Evolutionary conservation across 148 eudicot species (phyloP).

Genomic region (Pouteria glomerata): DNA sequence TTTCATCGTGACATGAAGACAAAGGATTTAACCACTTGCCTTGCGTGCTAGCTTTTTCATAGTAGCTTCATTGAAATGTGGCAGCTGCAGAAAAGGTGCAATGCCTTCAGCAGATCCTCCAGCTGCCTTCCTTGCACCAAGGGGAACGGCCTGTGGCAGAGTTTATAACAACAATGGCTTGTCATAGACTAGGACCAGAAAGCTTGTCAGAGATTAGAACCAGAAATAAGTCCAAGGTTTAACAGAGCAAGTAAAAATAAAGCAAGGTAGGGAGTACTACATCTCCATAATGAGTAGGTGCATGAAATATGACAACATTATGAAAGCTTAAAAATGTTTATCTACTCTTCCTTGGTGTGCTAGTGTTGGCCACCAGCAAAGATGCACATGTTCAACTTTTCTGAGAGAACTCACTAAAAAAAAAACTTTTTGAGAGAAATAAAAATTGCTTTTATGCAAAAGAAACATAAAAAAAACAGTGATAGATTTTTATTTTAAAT

Average conservation of each 20-base stretch:
- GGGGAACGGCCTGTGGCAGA: constrained; percentile 81
- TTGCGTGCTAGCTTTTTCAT: constrained; percentile 73
- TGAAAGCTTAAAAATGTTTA: neutral
- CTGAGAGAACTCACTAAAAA: too few relatives aligned
- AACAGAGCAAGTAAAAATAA: neutral
- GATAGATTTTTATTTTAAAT: neutral
- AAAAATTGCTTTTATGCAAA: neutral
- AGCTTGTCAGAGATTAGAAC: neutral
- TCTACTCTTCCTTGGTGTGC: neutral
- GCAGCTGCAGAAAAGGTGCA: constrained; percentile 94
- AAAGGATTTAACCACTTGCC: constrained; percentile 33
- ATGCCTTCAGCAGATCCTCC: constrained; percentile 77
- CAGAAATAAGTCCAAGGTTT: neutral
- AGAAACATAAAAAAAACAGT: neutral
- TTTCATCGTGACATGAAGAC: neutral
- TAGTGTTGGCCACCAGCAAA: neutral
- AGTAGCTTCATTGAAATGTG: constrained; percentile 77
- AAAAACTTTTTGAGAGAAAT: neutral
- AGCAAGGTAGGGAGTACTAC: neutral
- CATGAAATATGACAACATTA: too few relatives aligned
- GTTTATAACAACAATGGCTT: constrained; percentile 1
- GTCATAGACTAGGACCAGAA: neutral
- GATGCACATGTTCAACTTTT: constrained; percentile 1
- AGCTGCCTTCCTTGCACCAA: constrained; percentile 74
- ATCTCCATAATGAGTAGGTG: too few relatives aligned